phyloP scores from a whole-genome alignment of 2,329 filamentous ascomycete species.

The Sordariomycetes sp. region DNA sequence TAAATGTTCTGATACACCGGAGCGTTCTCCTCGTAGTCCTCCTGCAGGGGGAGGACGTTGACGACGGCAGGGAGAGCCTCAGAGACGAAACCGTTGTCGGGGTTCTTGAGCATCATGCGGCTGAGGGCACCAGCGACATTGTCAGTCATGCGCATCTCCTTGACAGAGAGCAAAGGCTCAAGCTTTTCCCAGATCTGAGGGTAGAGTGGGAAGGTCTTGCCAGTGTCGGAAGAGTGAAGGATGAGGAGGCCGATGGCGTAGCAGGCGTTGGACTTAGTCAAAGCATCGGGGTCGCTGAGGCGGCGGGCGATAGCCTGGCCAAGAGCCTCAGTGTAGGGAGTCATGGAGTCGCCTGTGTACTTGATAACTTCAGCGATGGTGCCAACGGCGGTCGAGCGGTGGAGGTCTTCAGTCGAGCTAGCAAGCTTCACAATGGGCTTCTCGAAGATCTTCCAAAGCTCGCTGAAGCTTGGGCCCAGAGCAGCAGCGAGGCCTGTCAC shows the following conservation, averaged over 20 bases:
- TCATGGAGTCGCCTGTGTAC: slow-evolving; percentile 73
- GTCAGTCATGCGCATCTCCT: slow-evolving; percentile 76
- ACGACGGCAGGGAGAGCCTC: slow-evolving; percentile 78
- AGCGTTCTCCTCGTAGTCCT: slow-evolving; percentile 95
- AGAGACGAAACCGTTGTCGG: slow-evolving; percentile 69
- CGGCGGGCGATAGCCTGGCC: slow-evolving; percentile 78
- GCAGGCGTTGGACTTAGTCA: slow-evolving; percentile 91
- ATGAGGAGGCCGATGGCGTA: slow-evolving; percentile 84
- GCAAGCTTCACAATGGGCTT: slow-evolving; percentile 84
- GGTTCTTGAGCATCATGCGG: slow-evolving; percentile 85
- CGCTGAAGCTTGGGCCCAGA: slow-evolving; percentile 69
- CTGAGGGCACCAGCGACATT: slow-evolving; percentile 88
- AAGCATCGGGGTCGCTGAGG: slow-evolving; percentile 77
- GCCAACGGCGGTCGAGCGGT: slow-evolving; percentile 84
- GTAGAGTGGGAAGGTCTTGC: slow-evolving; percentile 65
- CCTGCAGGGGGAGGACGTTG: slow-evolving; percentile 73
- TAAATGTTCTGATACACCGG: slow-evolving; percentile 87
- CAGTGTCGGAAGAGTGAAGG: slow-evolving; percentile 65
- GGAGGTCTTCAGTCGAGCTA: slow-evolving; percentile 74
- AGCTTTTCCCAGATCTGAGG: slow-evolving; percentile 73
- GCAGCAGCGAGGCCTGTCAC: slow-evolving; percentile 76
- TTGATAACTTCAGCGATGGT: slow-evolving; percentile 86
- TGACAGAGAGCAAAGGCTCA: slow-evolving; percentile 71
- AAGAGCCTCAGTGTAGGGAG: slow-evolving; percentile 68
- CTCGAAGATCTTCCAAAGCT: slow-evolving; percentile 94